Percentiles rank a stretch among this genome's conserved stretches.
phyloP scores from a whole-genome alignment of 106 monocot genomes.

The Agapanthus africanus region DNA sequence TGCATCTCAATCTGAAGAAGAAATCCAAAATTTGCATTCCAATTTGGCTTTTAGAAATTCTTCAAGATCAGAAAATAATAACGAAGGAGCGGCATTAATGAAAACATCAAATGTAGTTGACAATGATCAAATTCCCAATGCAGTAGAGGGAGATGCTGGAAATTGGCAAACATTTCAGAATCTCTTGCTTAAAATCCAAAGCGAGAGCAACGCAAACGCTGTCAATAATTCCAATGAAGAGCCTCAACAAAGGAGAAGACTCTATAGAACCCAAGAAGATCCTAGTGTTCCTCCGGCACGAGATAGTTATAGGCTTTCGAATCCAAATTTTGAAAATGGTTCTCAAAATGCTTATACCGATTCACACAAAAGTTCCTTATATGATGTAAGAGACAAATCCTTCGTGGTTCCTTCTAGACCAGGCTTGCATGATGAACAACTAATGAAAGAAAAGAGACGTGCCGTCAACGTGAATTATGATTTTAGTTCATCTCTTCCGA shows the following conservation, averaged over 20 bases:
- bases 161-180: conserved; percentile 85
- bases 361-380: not conserved
- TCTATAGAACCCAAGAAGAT: conserved; percentile 12
- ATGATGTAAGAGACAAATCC: not conserved
- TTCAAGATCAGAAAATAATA: conserved; percentile 30
- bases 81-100: conserved; percentile 14
- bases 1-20: conserved; percentile 37
- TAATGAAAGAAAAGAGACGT: not conserved
- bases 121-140: conserved; percentile 22
- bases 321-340: not conserved
- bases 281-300: conserved; percentile 32
- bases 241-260: conserved; percentile 18
- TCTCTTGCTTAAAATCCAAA: conserved; percentile 56
- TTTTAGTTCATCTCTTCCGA: conserved; percentile 5
- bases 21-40: conserved; percentile 21
- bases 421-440: conserved; percentile 6
- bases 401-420: conserved; percentile 1
- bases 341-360: not conserved
- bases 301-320: conserved; percentile 9
- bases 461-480: conserved; percentile 37
- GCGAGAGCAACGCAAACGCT: conserved; percentile 19
- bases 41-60: conserved; percentile 26
- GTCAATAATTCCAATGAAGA: conserved; percentile 41
- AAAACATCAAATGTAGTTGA: conserved; percentile 20
- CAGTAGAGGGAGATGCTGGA: conserved; percentile 41